Conservation (phyloP, 1,139 yeast species). For the Hanseniaspora uvarum region DNA sequence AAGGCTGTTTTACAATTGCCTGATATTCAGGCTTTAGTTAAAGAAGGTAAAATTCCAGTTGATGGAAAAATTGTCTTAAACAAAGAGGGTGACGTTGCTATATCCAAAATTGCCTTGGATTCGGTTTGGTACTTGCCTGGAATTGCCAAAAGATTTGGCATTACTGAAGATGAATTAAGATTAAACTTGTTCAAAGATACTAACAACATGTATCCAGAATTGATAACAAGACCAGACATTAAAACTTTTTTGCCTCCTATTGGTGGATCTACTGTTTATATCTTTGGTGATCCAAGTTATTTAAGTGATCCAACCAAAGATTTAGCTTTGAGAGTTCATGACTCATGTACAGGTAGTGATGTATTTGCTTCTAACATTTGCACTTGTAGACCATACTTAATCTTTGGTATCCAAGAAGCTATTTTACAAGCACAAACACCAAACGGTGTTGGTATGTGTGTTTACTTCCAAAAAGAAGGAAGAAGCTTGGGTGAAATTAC, state of each 20-base stretch:
- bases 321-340: constrained; percentile 50
- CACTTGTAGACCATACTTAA: constrained; percentile 53
- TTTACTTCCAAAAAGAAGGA: constrained; percentile 56
- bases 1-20: constrained; percentile 50
- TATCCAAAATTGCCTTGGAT: constrained; percentile 52
- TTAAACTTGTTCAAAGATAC: constrained; percentile 52
- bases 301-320: constrained; percentile 41
- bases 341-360: constrained; percentile 58
- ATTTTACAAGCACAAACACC: constrained; percentile 49
- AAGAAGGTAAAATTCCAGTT: constrained; percentile 40
- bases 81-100: constrained; percentile 47
- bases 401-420: constrained; percentile 53
- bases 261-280: constrained; percentile 53
- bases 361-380: constrained; percentile 57
- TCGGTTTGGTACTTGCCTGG: constrained; percentile 61
- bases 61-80: constrained; percentile 51
- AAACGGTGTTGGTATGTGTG: constrained; percentile 51
- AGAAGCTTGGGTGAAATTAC: constrained; percentile 58
- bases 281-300: constrained; percentile 47
- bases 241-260: constrained; percentile 54
- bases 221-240: constrained; percentile 52
- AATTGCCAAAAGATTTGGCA: constrained; percentile 49
- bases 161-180: constrained; percentile 45
- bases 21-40: constrained; percentile 47
- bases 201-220: constrained; percentile 56